phyloP scores from a whole-genome alignment of 768 basidiomycete species.

The Coprinopsis marcescibilis region DNA sequence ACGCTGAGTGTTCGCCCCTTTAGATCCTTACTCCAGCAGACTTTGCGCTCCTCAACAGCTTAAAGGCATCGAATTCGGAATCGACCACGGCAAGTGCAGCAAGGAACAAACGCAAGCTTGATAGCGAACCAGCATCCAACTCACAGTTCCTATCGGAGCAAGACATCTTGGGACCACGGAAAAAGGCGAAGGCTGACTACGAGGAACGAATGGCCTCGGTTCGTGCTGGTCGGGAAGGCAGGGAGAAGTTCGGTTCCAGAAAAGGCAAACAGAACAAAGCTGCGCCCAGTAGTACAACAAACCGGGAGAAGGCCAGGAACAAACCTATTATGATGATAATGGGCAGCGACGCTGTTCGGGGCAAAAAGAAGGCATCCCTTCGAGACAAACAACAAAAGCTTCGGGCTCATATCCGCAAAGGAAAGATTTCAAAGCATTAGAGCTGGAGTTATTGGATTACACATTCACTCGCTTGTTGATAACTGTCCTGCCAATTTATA shows the following conservation, averaged over 20 bases:
- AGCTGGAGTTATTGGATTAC: slow-evolving; percentile 4
- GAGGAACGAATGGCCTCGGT: slow-evolving; percentile 90
- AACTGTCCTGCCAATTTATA: slow-evolving; percentile 49
- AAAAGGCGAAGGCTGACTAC: slow-evolving; percentile 90
- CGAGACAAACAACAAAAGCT: slow-evolving; percentile 78
- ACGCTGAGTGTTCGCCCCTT: slow-evolving; percentile 1
- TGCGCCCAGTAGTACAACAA: slow-evolving; percentile 78
- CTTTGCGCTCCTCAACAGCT: slow-evolving; percentile 86
- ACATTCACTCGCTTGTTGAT: background rate
- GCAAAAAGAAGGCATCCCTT: slow-evolving; percentile 80
- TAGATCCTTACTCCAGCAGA: slow-evolving; percentile 98
- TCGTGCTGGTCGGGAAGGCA: slow-evolving; percentile 87
- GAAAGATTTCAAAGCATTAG: slow-evolving; percentile 44
- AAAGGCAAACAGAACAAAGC: slow-evolving; percentile 92
- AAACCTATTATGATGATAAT: slow-evolving; percentile 96
- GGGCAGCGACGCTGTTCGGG: slow-evolving; percentile 64
- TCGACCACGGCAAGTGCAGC: slow-evolving; percentile 69
- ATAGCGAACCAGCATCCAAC: slow-evolving; percentile 56
- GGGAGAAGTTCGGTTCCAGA: slow-evolving; percentile 86
- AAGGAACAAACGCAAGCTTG: slow-evolving; percentile 82
- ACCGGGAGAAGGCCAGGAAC: slow-evolving; percentile 87
- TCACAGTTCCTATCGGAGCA: slow-evolving; percentile 79
- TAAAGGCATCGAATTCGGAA: slow-evolving; percentile 71
- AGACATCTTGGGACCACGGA: slow-evolving; percentile 90
- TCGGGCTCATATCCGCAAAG: slow-evolving; percentile 66